Evolutionary conservation across 768 basidiomycete genomes (phyloP), one percentile per base, ranked within the genome.

Genomic region (Hypholoma fasciculare): DNA sequence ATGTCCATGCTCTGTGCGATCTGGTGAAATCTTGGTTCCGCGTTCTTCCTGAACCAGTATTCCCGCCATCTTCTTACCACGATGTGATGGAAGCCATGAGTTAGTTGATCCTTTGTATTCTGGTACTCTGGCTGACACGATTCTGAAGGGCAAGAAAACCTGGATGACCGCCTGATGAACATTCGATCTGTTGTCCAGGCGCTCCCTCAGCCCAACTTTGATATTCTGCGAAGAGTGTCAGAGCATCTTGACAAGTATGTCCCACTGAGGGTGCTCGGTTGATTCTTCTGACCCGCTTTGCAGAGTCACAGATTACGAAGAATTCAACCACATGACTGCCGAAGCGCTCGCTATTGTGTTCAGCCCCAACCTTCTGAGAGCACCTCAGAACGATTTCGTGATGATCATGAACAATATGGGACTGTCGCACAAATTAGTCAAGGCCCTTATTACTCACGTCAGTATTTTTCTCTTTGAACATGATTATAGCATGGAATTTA

Each of bases 271-370:
- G 23, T 11, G 12, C 37, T 16, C 20, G 13, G 26, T 36, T 36
- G 7, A 20, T 48, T 39, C 27, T 49, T 46, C 20, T 12, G 27
- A 49, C 20, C 48, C 27, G 7, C 37, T 13, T 13, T 44, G 43
- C 36, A 90, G 90, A 67, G 89, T 94, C n/a, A 90, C 91, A 4
- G 91, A 94, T 67, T 91, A 82, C 71, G 92, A 94, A 68, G 92
- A 94, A 57, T 82, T 86, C 49, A 95, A 94, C 64, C 92, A 94
- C 59, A 95, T 95, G 93, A 91, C 89, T 1, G 86, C 90, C 1
- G 88, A 93, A 62, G 86, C 89, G 7, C 78, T 95, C 3, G 88
- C 93, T 0, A 92, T 93, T 52, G 91, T 94, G 16, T 93, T 94
- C 71, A 90, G 90, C 60, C 91, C 90, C 6, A 92, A 91, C 67